Percentiles rank a stretch among this genome's conserved stretches.
phyloP scores from a whole-genome alignment of 2,329 filamentous ascomycete genomes.

The Seiridium unicorne region DNA sequence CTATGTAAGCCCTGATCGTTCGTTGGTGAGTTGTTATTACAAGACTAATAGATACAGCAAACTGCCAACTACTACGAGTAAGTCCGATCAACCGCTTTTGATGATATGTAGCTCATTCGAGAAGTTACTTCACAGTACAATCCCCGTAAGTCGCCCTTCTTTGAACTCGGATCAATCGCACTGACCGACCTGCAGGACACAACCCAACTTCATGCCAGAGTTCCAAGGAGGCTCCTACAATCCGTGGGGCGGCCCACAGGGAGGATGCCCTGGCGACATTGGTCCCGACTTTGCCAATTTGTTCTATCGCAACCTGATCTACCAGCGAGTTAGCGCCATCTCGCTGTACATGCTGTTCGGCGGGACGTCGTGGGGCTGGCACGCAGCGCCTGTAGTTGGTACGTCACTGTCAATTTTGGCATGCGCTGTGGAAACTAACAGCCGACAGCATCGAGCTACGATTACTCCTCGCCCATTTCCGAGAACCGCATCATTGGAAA shows the following conservation, averaged over 20 bases:
- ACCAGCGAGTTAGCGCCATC: conserved; percentile 56
- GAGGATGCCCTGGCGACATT: conserved; percentile 51
- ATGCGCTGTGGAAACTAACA: too few relatives aligned
- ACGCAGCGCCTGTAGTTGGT: conserved; percentile 53
- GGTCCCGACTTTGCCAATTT: conserved; percentile 61
- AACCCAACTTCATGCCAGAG: conserved; percentile 56
- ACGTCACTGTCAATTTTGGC: background rate
- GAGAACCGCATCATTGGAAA: conserved; percentile 55
- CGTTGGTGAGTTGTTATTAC: background rate
- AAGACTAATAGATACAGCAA: conserved; percentile 11
- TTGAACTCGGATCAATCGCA: background rate
- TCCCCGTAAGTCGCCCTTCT: conserved; percentile 22
- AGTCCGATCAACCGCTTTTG: conserved; percentile 2
- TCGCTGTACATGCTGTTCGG: conserved; percentile 66
- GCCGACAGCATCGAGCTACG: conserved; percentile 52
- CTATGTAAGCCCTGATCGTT: conserved; percentile 38
- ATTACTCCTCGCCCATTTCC: conserved; percentile 61
- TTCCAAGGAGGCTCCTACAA: conserved; percentile 62
- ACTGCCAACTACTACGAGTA: conserved; percentile 21
- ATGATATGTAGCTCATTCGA: background rate
- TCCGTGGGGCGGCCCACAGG: conserved; percentile 60
- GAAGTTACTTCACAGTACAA: conserved; percentile 27
- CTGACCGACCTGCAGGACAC: conserved; percentile 22
- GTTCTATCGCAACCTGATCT: conserved; percentile 63
- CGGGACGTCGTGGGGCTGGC: conserved; percentile 62